phyloP scores from a whole-genome alignment of 2,329 filamentous ascomycete genomes.

The Paecilomyces formosus region DNA sequence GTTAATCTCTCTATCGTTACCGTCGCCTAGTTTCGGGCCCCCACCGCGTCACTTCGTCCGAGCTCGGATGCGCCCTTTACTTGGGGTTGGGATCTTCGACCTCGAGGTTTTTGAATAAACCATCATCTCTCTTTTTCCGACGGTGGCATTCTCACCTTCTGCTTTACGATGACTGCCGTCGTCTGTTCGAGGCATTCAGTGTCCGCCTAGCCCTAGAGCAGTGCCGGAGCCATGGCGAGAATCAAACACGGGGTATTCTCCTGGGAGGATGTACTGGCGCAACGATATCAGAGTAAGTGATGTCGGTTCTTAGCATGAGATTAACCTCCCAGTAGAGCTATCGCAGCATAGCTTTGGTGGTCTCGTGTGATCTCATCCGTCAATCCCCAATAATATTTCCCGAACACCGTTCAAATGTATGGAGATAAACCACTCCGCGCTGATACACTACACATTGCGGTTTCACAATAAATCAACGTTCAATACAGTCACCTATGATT shows the following conservation, averaged over 20 bases:
- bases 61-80: background rate
- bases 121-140: background rate
- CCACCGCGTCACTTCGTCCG: background rate
- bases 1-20: background rate
- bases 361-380: background rate
- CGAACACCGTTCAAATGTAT: background rate
- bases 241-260: conserved; percentile 30
- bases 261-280: conserved; percentile 33
- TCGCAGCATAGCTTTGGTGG: background rate
- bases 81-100: background rate
- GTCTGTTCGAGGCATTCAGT: background rate
- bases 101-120: background rate
- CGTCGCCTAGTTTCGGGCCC: background rate
- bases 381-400: no score
- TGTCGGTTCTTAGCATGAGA: background rate
- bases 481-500: background rate
- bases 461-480: background rate
- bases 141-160: background rate
- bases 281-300: conserved; percentile 31
- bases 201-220: background rate
- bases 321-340: background rate
- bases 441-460: background rate
- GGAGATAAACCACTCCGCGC: background rate
- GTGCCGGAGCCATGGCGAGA: conserved; percentile 19
- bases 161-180: background rate